phyloP scores from a whole-genome alignment of 306 rosid genomes.

The Vigna hirtella region DNA sequence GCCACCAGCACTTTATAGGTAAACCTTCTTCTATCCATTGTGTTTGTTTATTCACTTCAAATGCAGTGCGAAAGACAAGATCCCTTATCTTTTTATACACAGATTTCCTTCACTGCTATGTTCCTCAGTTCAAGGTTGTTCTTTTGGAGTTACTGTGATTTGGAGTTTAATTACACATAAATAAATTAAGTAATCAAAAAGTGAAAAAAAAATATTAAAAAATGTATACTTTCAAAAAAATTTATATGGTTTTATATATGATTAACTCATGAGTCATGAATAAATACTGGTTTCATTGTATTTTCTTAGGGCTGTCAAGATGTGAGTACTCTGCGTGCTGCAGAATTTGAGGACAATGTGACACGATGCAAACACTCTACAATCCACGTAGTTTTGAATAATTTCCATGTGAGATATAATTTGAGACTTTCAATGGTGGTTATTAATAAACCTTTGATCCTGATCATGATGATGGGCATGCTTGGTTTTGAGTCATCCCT shows the following conservation, averaged over 20 bases:
- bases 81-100: slow-evolving; percentile 36
- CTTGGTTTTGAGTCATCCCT: neutral
- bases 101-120: neutral
- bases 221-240: no score
- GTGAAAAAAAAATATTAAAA: no score
- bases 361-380: no score
- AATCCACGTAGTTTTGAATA: neutral
- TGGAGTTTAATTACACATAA: no score
- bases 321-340: neutral
- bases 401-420: neutral
- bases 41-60: slow-evolving; percentile 24
- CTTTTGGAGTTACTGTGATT: neutral
- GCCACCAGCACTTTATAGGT: slow-evolving; percentile 11
- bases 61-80: neutral
- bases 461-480: neutral
- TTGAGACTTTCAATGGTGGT: no score
- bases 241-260: no score
- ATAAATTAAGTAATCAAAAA: no score
- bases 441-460: neutral
- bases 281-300: no score
- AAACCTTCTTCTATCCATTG: slow-evolving; percentile 42
- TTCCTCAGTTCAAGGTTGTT: neutral
- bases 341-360: neutral
- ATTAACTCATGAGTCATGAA: no score
- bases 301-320: no score